Conservation (phyloP, 371 early-diverging fungal species). For the Mucor plumbeus region DNA sequence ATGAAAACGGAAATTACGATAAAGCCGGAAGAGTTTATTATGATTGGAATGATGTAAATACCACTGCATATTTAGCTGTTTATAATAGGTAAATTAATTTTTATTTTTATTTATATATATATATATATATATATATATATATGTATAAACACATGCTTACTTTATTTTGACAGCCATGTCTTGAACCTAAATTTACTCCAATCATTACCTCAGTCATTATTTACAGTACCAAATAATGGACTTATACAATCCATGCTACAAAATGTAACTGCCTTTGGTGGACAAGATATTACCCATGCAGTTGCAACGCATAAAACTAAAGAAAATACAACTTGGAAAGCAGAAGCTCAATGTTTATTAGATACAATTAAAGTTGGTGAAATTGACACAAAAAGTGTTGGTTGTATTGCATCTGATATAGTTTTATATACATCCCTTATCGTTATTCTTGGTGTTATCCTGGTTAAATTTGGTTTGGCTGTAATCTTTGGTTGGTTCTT, state of each 20-base stretch:
- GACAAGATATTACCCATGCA: slow-evolving; percentile 50
- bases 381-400: slow-evolving; percentile 72
- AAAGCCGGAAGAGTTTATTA: slow-evolving; percentile 72
- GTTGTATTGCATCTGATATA: slow-evolving; percentile 74
- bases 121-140: too few relatives aligned
- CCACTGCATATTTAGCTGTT: slow-evolving; percentile 62
- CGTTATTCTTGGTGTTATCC: slow-evolving; percentile 65
- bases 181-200: slow-evolving; percentile 48
- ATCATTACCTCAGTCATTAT: slow-evolving; percentile 35
- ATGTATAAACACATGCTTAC: too few relatives aligned
- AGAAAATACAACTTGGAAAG: slow-evolving; percentile 26
- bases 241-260: slow-evolving; percentile 37
- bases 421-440: slow-evolving; percentile 59
- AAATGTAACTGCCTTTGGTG: slow-evolving; percentile 30
- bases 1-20: slow-evolving; percentile 43
- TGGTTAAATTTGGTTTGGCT: slow-evolving; percentile 76
- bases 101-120: not conserved
- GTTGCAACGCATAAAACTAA: slow-evolving; percentile 30
- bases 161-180: slow-evolving; percentile 40
- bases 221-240: slow-evolving; percentile 39
- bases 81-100: slow-evolving; percentile 67
- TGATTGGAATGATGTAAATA: slow-evolving; percentile 71
- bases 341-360: slow-evolving; percentile 63
- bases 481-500: slow-evolving; percentile 78
- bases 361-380: slow-evolving; percentile 77